A percentile compares a stretch with the other conserved stretches of the same genome.
Conservation (phyloP, 2,329 filamentous ascomycete species). For the Verticillium dahliae region DNA sequence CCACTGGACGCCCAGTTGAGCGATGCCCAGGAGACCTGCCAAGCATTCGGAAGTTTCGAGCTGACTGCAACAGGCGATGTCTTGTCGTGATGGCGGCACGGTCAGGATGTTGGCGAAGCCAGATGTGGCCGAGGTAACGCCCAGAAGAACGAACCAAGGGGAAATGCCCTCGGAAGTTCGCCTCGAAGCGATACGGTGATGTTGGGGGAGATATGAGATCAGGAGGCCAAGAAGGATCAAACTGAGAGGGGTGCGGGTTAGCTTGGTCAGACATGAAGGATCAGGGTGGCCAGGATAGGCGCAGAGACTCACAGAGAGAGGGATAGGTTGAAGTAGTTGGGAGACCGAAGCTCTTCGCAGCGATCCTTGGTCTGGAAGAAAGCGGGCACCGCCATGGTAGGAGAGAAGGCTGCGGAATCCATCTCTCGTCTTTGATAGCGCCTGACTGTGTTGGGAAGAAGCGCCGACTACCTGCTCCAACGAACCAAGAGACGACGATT, state of each 20-base stretch:
- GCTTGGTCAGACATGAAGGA: not conserved
- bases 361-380: constrained; percentile 20
- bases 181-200: constrained; percentile 81
- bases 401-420: not conserved
- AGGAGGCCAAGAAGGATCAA: constrained; percentile 83
- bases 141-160: constrained; percentile 91
- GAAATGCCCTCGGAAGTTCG: constrained; percentile 90
- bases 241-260: constrained; percentile 25
- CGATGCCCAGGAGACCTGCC: constrained; percentile 79
- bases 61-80: constrained; percentile 80
- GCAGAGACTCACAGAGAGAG: constrained; percentile 42
- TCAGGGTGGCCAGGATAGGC: not conserved
- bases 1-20: constrained; percentile 89
- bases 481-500: not conserved
- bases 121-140: constrained; percentile 80
- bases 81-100: constrained; percentile 72
- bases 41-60: constrained; percentile 77
- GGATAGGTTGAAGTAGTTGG: constrained; percentile 47
- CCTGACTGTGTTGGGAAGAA: not conserved
- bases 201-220: constrained; percentile 90
- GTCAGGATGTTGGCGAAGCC: constrained; percentile 90
- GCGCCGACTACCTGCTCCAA: not conserved
- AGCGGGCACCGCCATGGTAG: not conserved
- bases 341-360: constrained; percentile 46
- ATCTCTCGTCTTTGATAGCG: not conserved